These are phyloP conservation scores for Tillandsia fasciculata DNA, from an alignment of 176 grass and related monocot species.

Conservation along the genomic window DNA sequence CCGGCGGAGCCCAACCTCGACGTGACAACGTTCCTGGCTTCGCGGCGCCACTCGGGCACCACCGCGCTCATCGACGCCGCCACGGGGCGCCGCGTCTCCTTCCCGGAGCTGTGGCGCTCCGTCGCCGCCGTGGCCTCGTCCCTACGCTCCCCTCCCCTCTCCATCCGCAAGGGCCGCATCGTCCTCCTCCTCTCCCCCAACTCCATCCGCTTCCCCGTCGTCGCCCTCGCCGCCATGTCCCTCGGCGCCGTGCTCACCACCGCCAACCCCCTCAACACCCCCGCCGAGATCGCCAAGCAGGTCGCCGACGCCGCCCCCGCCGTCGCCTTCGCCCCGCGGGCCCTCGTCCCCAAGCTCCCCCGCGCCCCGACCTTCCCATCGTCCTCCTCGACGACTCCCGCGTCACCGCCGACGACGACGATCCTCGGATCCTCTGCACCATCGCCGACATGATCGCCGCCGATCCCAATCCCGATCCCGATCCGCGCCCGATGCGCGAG, in stretches of 20 bases:
- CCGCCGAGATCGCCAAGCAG: slow-evolving; percentile 74
- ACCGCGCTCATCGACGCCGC: slow-evolving; percentile 68
- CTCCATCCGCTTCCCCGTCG: slow-evolving; percentile 76
- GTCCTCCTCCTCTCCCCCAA: slow-evolving; percentile 86
- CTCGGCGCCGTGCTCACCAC: slow-evolving; percentile 80
- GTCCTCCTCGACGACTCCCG: slow-evolving; percentile 45
- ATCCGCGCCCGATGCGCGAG: slow-evolving; percentile 17
- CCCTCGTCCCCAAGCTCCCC: slow-evolving; percentile 52
- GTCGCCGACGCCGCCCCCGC: slow-evolving; percentile 69
- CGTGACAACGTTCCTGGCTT: slow-evolving; percentile 65
- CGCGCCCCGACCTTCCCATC: slow-evolving; percentile 28
- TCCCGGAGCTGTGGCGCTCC: slow-evolving; percentile 52
- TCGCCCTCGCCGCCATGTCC: slow-evolving; percentile 77
- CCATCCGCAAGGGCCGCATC: slow-evolving; percentile 53
- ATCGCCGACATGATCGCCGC: slow-evolving; percentile 60
- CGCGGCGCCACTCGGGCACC: slow-evolving; percentile 66
- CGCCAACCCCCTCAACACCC: slow-evolving; percentile 76
- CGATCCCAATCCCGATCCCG: slow-evolving; percentile 34
- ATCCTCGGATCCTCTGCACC: slow-evolving; percentile 52
- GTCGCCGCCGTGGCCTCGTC: slow-evolving; percentile 54
- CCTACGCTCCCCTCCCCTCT: slow-evolving; percentile 58
- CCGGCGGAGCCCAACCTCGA: slow-evolving; percentile 36
- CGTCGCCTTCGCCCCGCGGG: slow-evolving; percentile 67
- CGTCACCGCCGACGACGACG: not conserved
- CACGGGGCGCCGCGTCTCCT: slow-evolving; percentile 47